Percentiles rank a stretch among this genome's conserved stretches.
Conservation (phyloP, 2,329 filamentous ascomycete genomes). For the Fusarium ambrosium region DNA sequence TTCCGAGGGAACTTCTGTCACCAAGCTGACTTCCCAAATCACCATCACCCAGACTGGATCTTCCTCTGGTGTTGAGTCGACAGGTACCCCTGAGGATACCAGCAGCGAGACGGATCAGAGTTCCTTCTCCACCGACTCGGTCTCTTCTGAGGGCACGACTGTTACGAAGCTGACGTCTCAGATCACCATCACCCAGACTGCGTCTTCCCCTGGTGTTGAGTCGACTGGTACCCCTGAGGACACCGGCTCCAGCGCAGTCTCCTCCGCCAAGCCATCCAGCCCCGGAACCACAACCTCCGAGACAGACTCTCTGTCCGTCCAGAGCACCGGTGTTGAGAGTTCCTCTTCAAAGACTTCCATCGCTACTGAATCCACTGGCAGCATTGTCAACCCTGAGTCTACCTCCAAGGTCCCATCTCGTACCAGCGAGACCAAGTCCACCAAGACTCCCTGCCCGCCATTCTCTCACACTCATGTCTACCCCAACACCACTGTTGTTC, state of each 20-base stretch:
- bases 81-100: background rate
- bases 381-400: background rate
- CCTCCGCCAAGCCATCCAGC: slow-evolving; percentile 4
- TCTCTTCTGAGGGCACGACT: background rate
- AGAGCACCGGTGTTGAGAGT: background rate
- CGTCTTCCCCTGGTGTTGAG: background rate
- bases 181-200: slow-evolving; percentile 18
- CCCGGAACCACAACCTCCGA: slow-evolving; percentile 4
- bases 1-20: background rate
- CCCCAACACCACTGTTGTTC: slow-evolving; percentile 29
- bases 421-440: slow-evolving; percentile 2
- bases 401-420: background rate
- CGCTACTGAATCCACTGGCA: slow-evolving; percentile 6
- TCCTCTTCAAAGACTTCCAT: background rate
- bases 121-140: background rate
- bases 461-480: slow-evolving; percentile 33
- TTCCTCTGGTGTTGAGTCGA: background rate
- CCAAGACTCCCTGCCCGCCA: slow-evolving; percentile 22
- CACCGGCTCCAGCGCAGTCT: background rate
- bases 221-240: slow-evolving; percentile 4
- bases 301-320: background rate
- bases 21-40: slow-evolving; percentile 8
- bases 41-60: slow-evolving; percentile 22
- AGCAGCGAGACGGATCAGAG: slow-evolving; percentile 19
- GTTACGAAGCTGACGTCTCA: slow-evolving; percentile 13